These are phyloP conservation scores for Castanea mollissima DNA, from an alignment of 306 rosid genomes.

Conservation along the genomic window DNA sequence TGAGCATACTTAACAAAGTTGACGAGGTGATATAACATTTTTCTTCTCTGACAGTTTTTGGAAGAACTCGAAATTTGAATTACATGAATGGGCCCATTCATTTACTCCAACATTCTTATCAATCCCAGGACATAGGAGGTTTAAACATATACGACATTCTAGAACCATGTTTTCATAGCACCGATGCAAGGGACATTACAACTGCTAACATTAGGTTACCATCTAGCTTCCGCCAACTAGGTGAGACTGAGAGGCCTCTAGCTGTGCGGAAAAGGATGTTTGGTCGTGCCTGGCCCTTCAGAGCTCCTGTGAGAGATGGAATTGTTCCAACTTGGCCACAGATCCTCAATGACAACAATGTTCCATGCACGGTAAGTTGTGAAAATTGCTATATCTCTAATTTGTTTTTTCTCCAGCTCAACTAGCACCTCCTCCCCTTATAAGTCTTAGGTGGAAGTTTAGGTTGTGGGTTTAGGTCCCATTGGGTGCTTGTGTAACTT, in stretches of 20 bases:
- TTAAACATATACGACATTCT: conserved; percentile 81
- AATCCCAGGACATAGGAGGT: conserved; percentile 51
- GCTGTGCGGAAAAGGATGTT: conserved; percentile 90
- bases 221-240: conserved; percentile 66
- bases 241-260: conserved; percentile 77
- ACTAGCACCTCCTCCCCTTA: too few relatives aligned
- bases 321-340: conserved; percentile 88
- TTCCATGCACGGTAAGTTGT: conserved; percentile 83
- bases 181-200: conserved; percentile 23
- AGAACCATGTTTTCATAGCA: conserved; percentile 82
- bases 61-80: conserved; percentile 7
- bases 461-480: too few relatives aligned
- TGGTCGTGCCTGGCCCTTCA: conserved; percentile 95
- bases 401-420: not conserved
- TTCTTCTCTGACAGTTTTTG: not conserved
- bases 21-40: conserved; percentile 51
- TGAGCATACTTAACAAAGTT: conserved; percentile 48
- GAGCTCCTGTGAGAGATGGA: conserved; percentile 91
- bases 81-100: conserved; percentile 7
- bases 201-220: conserved; percentile 47
- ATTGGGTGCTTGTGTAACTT: too few relatives aligned
- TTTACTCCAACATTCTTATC: conserved; percentile 12
- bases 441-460: too few relatives aligned
- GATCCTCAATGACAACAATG: conserved; percentile 28
- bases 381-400: not conserved